Base-by-base conservation (phyloP, 176 grass and related monocot species). In the Triticum monococcum region DNA sequence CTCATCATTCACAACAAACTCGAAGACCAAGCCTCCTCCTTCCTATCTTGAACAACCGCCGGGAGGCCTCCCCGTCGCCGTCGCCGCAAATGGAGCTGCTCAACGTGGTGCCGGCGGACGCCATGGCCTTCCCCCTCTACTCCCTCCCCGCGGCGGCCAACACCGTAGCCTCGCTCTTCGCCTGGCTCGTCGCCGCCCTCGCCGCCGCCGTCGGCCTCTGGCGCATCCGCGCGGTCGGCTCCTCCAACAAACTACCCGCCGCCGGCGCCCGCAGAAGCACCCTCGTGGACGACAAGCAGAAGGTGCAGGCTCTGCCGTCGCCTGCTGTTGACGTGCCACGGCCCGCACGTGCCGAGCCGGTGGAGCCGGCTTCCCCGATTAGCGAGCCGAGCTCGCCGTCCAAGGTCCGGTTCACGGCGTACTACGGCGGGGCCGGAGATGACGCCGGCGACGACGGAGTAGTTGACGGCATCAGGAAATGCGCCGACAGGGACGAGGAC, bases 381-480 rank as follows among this genome's bases (percentile, higher is more conserved):
- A 76, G 85, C 37, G 63, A 77, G 83, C 82, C 79, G 50, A 30
- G 26, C 79, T 66, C 68, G 75, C 79, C 90, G 5, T 86, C 72
- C 67, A 95, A 92, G 86, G 61, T 86, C 16, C 88, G 88, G 4
- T 95, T 91, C 90, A 91, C 81, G 40, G 86, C 86, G 31, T 95
- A 87, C 93, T 95, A 92, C 91, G 86, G 65, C 33, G 85, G 18
- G 0, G 18, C 74, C 22, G 80, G 24, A 22, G 41, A 11, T 66
- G 86, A 8, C 18, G 16, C 62, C 68, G 68, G 22, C 73, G 30
- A 57, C 1, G 30, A 81, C 0, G 89, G 86, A 9, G 12, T 77
- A 0, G 70, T 82, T 48, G 82, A 85, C 4, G 81, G 37, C 79
- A 76, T 77, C 26, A 79, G 7, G 72, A 86, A 68, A 77, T 80